Percentiles rank a stretch among this genome's conserved stretches.
Conservation (phyloP, 2,329 filamentous ascomycete species). For the Cadophora malorum region DNA sequence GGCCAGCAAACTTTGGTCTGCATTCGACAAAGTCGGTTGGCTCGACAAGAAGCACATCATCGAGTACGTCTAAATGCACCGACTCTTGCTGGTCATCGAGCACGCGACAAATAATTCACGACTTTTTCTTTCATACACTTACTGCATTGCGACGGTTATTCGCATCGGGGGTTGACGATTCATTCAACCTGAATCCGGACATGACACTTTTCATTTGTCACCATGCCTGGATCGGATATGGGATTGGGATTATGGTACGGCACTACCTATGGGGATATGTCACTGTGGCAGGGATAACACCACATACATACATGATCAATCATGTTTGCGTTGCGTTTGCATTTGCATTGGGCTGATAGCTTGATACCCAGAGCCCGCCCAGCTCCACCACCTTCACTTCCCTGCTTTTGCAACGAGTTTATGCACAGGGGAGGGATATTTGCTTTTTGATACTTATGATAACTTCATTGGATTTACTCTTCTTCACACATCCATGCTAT, state of each 20-base stretch:
- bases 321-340: constrained; percentile 32
- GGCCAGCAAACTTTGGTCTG: constrained; percentile 89
- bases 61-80: constrained; percentile 30
- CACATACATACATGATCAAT: constrained; percentile 20
- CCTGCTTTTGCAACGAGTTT: constrained; percentile 11
- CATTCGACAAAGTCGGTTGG: constrained; percentile 88
- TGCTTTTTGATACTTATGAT: constrained; percentile 11
- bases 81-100: constrained; percentile 12
- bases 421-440: constrained; percentile 10
- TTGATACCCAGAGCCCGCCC: constrained; percentile 45
- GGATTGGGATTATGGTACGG: constrained; percentile 26
- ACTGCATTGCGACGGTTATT: constrained; percentile 40
- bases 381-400: constrained; percentile 42
- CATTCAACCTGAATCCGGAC: constrained; percentile 34
- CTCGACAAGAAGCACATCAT: constrained; percentile 52
- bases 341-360: constrained; percentile 42
- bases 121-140: constrained; percentile 22
- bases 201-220: constrained; percentile 35
- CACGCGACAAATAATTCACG: constrained; percentile 30
- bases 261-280: constrained; percentile 14
- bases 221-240: constrained; percentile 29
- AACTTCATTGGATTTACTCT: neutral
- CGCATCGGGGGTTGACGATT: constrained; percentile 30
- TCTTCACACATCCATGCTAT: neutral
- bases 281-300: constrained; percentile 23